Conservation (phyloP, 768 basidiomycete genomes). For the Leucosporidium scottii region DNA sequence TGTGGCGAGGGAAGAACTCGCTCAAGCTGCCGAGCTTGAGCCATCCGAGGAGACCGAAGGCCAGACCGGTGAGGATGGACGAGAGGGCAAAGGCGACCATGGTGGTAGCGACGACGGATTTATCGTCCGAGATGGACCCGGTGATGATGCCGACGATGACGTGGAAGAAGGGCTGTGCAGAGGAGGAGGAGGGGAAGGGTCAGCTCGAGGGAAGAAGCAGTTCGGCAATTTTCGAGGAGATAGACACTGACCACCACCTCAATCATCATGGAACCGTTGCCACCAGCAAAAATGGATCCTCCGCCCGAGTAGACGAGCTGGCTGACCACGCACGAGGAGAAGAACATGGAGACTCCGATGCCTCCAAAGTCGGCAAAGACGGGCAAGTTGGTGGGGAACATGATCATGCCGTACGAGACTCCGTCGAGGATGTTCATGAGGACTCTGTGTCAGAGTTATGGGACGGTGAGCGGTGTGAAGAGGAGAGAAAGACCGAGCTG, state of each 20-base stretch:
- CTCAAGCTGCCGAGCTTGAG: constrained; percentile 72
- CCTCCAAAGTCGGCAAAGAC: constrained; percentile 74
- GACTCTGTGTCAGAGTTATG: constrained; percentile 36
- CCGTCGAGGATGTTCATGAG: constrained; percentile 89
- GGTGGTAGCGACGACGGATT: constrained; percentile 82
- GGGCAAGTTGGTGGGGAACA: constrained; percentile 70
- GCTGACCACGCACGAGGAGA: constrained; percentile 52
- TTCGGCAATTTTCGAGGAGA: constrained; percentile 79
- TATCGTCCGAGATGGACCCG: constrained; percentile 59
- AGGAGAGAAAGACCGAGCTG: not conserved
- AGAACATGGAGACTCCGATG: constrained; percentile 74
- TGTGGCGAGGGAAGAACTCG: constrained; percentile 94
- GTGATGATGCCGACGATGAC: constrained; percentile 75
- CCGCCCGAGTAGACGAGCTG: constrained; percentile 76
- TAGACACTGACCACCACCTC: constrained; percentile 78
- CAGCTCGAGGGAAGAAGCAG: constrained; percentile 59
- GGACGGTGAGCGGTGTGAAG: constrained; percentile 47
- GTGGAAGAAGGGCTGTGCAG: constrained; percentile 80
- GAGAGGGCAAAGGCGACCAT: constrained; percentile 80
- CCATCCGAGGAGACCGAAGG: constrained; percentile 45
- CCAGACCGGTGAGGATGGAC: constrained; percentile 61
- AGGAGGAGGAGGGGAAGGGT: not conserved
- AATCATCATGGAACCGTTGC: constrained; percentile 81
- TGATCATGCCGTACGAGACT: constrained; percentile 90
- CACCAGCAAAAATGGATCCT: constrained; percentile 80